These are phyloP conservation scores for Fusarium sp. DNA, from an alignment of 2,329 filamentous ascomycete species.

Conservation along the genomic window DNA sequence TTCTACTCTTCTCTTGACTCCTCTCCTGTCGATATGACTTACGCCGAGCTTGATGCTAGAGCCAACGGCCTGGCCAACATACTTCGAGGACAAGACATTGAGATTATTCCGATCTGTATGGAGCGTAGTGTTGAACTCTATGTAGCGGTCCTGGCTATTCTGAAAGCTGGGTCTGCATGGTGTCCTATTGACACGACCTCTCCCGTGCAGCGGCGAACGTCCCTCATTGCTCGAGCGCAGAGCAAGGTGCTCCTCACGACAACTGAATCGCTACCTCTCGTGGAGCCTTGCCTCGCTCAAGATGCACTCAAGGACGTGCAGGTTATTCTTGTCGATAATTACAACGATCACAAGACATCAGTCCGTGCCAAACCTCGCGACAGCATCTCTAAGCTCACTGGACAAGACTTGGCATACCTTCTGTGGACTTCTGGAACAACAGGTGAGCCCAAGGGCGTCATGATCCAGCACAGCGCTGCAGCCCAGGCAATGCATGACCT, in stretches of 20 bases:
- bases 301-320: background rate
- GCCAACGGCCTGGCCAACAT: slow-evolving; percentile 24
- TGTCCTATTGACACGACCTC: slow-evolving; percentile 27
- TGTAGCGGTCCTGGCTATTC: slow-evolving; percentile 22
- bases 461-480: slow-evolving; percentile 27
- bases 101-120: slow-evolving; percentile 22
- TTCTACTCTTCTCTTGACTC: slow-evolving; percentile 12
- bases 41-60: slow-evolving; percentile 20
- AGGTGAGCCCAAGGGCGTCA: slow-evolving; percentile 28
- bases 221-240: slow-evolving; percentile 26
- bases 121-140: slow-evolving; percentile 23
- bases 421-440: slow-evolving; percentile 30
- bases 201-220: slow-evolving; percentile 22
- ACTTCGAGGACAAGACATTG: slow-evolving; percentile 13
- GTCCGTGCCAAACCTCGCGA: background rate
- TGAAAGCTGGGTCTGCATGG: slow-evolving; percentile 30
- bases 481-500: slow-evolving; percentile 25
- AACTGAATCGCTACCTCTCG: slow-evolving; percentile 4
- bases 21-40: slow-evolving; percentile 2
- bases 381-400: background rate
- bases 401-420: slow-evolving; percentile 15
- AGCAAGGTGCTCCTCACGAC: slow-evolving; percentile 17
- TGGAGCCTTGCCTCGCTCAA: slow-evolving; percentile 15
- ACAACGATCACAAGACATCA: background rate
- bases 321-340: slow-evolving; percentile 25